Base-by-base conservation (phyloP, 2,329 filamentous ascomycete genomes). In the Tolypocladium sp. region DNA sequence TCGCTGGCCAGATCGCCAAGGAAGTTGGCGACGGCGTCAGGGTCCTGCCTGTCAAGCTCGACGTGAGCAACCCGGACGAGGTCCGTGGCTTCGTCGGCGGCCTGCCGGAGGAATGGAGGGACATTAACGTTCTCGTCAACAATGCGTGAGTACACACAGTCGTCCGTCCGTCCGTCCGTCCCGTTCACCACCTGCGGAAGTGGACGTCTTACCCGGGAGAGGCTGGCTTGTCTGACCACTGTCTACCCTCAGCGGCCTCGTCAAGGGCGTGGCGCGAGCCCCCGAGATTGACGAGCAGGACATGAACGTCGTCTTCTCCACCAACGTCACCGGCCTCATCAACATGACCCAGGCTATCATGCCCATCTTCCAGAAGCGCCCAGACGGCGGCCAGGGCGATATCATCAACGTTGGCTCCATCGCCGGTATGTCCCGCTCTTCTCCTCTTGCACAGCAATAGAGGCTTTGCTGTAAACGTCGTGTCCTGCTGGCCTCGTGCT, bases 351-450 rank as follows among this genome's bases (percentile, higher is more conserved):
- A 99, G 79, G 90, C 90, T 53, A 80, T 97, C 49, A 75, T 97
- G 22, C 86, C 90, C 57, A 86, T 92, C 71, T 95, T 92, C 81
- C 88, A 91, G 74, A 79, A 83, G 66, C 90, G 82, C 73, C 84
- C 76, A 70, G 82, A 93, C 59, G 88, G 89, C 60, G 92, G 92
- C 59, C 79, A 83, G 51, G 93, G 93, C 67, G 94, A 97, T 71
- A 92, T 99, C 71, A 96, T 99, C 77, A 97, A 97, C 70, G 77
- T 97, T 69, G 92, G 92, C 62, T 92, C 88, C 65, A 92, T 96
- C 69, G 92, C 92, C n/a, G 92, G 73, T 72, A 61, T n/a, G 65
- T 56, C 13, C 22, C 22, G 25, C 37, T 46, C 44, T 5, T 37
- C 13, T n/a, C n/a, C n/a, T 27, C 49, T 46, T 13, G 49, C 49